Percentiles rank a stretch among this genome's conserved stretches.
Evolutionary conservation across 129 eudicot species (phyloP).

Genomic region (Artemisia annua): DNA sequence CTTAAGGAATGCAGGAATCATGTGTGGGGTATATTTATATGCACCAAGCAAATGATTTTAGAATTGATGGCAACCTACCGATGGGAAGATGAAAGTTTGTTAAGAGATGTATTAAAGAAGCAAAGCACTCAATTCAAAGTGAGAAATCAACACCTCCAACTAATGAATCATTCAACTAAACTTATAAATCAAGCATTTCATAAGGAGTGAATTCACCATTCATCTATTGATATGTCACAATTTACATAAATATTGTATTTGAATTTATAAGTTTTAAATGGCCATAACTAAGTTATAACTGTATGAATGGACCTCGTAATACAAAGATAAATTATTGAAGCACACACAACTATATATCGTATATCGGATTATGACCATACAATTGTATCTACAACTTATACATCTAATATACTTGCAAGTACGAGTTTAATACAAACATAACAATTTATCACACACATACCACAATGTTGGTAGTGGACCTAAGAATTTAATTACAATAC

Average conservation of each 20-base stretch:
- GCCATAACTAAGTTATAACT: neutral
- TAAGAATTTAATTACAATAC: too few species aligned
- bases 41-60: conserved; percentile 40
- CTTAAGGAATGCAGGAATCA: conserved; percentile 27
- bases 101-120: conserved; percentile 59
- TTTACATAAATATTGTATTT: conserved; percentile 4
- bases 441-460: too few species aligned
- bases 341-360: neutral
- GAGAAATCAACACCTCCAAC: conserved; percentile 44
- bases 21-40: conserved; percentile 36
- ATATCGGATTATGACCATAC: too few species aligned
- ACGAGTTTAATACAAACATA: too few species aligned
- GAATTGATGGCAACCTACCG: conserved; percentile 38
- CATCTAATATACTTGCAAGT: too few species aligned
- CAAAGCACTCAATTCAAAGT: conserved; percentile 36
- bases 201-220: neutral
- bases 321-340: neutral
- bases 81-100: conserved; percentile 43
- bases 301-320: conserved; percentile 7
- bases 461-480: too few species aligned
- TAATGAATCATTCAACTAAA: conserved; percentile 40
- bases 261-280: neutral
- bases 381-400: too few species aligned
- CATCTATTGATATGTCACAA: conserved; percentile 26
- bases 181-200: conserved; percentile 41